Base-by-base conservation (phyloP, 1,139 yeast genomes). In the Candida buenavistaensis region DNA sequence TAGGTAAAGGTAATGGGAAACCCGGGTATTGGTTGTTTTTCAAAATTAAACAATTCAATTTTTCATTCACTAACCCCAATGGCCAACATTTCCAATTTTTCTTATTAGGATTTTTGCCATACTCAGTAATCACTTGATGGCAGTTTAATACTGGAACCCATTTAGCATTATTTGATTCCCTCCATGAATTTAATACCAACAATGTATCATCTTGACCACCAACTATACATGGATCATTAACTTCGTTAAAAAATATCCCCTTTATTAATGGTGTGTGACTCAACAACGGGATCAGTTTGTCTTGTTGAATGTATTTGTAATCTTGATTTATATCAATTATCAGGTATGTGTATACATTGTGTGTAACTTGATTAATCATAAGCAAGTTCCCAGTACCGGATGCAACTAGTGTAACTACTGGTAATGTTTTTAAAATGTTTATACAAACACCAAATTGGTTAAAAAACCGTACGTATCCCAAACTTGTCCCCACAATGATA, bases 91-190 rank as follows among this genome's bases (percentile, higher is more conserved):
- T 74, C 76, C 76, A 70, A 53, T 76, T 65, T 42, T 66, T 73
- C 39, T 68, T 67, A 32, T 64, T 63, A 11, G 62, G 61, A 40
- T 66, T 66, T n/a, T 66, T 58, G 35, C 82, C 80, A 38, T 63
- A 56, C 32, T 72, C 76, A 7, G 77, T 72, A 19, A 82, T 74
- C 2, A 78, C 79, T 24, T 72, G 72, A 14, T 64, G 64, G 16
- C 88, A 72, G 52, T 87, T 86, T 39, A 90, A 64, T n/a, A 90
- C 53, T 1, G 97, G 97, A 8, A 87, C 69, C 97, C 97, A 92
- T 47, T 80, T 72, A 3, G 95, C 81, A 55, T 89, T 94, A 31
- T 75, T 62, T 2, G 84, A 66, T 24, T 73, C 76, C 51, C 96
- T 71, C 97, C 97, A 90, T 44, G 81, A 77, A 16, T 82, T 71